Percentiles rank a stretch among this genome's conserved stretches.
Conservation (phyloP, 2,329 filamentous ascomycete species). For the Alternaria atra region DNA sequence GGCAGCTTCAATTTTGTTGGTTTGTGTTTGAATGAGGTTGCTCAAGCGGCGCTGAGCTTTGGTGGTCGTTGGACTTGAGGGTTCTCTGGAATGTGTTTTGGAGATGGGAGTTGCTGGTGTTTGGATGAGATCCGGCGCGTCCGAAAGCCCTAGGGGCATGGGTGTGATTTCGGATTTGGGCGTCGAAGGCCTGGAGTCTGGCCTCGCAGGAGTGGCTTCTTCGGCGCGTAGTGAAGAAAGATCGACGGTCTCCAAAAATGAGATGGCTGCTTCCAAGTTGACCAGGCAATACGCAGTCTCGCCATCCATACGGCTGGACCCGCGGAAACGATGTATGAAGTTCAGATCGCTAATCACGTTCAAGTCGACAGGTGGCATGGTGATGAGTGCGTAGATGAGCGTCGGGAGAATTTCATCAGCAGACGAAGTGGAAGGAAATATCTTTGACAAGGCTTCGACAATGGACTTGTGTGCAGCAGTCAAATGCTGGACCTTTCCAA, state of each 20-base stretch:
- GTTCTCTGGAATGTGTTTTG: slow-evolving; percentile 30
- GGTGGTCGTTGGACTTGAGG: slow-evolving; percentile 51
- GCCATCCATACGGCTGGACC: slow-evolving; percentile 84
- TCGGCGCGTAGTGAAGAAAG: slow-evolving; percentile 86
- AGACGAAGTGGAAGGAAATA: slow-evolving; percentile 78
- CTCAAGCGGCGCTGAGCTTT: slow-evolving; percentile 79
- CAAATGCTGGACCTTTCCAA: slow-evolving; percentile 89
- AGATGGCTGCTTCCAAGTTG: slow-evolving; percentile 92
- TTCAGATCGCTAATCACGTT: slow-evolving; percentile 93
- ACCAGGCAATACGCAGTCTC: slow-evolving; percentile 97
- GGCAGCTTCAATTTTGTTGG: slow-evolving; percentile 81
- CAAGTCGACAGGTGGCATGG: slow-evolving; percentile 82
- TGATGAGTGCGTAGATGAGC: slow-evolving; percentile 95
- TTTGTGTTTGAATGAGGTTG: slow-evolving; percentile 84
- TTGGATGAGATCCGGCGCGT: slow-evolving; percentile 51
- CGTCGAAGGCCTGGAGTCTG: slow-evolving; percentile 58
- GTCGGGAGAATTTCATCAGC: slow-evolving; percentile 97
- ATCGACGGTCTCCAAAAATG: slow-evolving; percentile 94
- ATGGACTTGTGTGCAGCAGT: slow-evolving; percentile 92
- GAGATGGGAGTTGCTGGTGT: slow-evolving; percentile 48
- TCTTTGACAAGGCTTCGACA: slow-evolving; percentile 79
- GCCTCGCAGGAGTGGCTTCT: slow-evolving; percentile 70
- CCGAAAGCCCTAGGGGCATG: slow-evolving; percentile 51
- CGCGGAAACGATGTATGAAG: slow-evolving; percentile 92
- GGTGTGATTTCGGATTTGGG: slow-evolving; percentile 51